These are phyloP conservation scores for Boletus mariae DNA, from an alignment of 1,284 basidiomycete genomes.

Conservation along the genomic window DNA sequence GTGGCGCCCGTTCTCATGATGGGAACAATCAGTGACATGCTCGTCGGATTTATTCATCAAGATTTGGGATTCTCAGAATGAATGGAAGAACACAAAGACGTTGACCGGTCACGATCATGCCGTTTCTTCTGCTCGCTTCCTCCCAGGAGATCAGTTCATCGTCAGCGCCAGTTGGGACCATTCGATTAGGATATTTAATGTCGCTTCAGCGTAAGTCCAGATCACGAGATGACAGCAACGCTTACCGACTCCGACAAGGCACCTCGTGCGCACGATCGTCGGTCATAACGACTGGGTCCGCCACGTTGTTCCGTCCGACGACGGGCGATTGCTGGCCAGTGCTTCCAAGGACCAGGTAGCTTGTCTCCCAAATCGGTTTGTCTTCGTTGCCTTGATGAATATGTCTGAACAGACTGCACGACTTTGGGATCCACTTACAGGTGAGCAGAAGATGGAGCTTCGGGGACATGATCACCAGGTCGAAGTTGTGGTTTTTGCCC, in stretches of 20 bases:
- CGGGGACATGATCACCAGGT: conserved; percentile 88
- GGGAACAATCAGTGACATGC: conserved; percentile 63
- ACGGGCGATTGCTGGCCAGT: conserved; percentile 73
- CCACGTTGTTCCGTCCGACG: conserved; percentile 66
- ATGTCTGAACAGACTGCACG: conserved; percentile 62
- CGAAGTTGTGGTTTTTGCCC: conserved; percentile 82
- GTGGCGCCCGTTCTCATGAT: conserved; percentile 1
- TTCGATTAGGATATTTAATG: conserved; percentile 84
- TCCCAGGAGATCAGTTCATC: conserved; percentile 80
- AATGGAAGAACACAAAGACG: conserved; percentile 86
- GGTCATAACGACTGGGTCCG: conserved; percentile 65
- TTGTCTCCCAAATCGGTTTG: conserved; percentile 3
- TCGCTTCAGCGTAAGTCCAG: conserved; percentile 68
- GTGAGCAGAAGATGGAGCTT: conserved; percentile 79
- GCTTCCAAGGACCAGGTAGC: conserved; percentile 83
- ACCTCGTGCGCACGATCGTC: conserved; percentile 55
- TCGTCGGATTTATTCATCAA: conserved; percentile 89
- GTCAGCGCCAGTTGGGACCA: conserved; percentile 85
- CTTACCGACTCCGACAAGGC: conserved; percentile 36
- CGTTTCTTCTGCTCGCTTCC: conserved; percentile 79
- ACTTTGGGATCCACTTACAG: conserved; percentile 75
- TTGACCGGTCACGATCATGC: conserved; percentile 90
- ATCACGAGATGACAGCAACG: conserved; percentile 2
- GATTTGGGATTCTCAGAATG: conserved; percentile 86
- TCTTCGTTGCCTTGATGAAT: conserved; percentile 2